Percentiles rank a stretch among this genome's conserved stretches.
phyloP scores from a whole-genome alignment of 2,329 filamentous ascomycete species.

The Pezicula neosporulosa region DNA sequence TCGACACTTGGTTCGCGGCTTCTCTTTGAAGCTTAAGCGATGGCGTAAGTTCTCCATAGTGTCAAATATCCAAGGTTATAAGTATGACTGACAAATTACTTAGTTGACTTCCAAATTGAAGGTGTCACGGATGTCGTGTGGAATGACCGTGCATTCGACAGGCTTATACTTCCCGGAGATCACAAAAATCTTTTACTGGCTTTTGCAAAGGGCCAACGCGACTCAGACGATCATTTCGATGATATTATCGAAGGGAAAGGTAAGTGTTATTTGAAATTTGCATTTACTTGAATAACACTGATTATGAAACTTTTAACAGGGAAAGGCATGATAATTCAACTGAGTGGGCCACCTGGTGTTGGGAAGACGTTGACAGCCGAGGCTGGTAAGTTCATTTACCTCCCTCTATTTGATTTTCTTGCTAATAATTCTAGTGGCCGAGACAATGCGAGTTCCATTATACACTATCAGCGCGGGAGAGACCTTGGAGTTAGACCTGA shows the following conservation, averaged over 20 bases:
- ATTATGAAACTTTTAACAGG: too few species aligned
- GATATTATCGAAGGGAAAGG: slow-evolving; percentile 49
- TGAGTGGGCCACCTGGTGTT: slow-evolving; percentile 42
- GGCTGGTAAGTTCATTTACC: not conserved
- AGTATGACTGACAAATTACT: slow-evolving; percentile 44
- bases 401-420: not conserved
- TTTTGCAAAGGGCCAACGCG: slow-evolving; percentile 44
- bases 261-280: slow-evolving; percentile 5
- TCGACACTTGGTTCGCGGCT: slow-evolving; percentile 1
- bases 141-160: slow-evolving; percentile 43
- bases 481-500: not conserved
- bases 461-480: slow-evolving; percentile 28
- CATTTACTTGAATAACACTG: too few species aligned
- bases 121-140: slow-evolving; percentile 38
- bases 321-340: slow-evolving; percentile 42
- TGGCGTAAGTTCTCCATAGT: slow-evolving; percentile 3
- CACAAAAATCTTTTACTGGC: slow-evolving; percentile 47
- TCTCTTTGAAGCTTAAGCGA: slow-evolving; percentile 8
- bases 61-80: too few species aligned
- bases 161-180: slow-evolving; percentile 42
- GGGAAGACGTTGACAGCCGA: slow-evolving; percentile 44
- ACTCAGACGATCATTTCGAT: slow-evolving; percentile 37
- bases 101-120: slow-evolving; percentile 32
- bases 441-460: slow-evolving; percentile 38
- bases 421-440: slow-evolving; percentile 51